phyloP scores from a whole-genome alignment of 2,329 filamentous ascomycete species.

The Phialemonium atrogriseum region DNA sequence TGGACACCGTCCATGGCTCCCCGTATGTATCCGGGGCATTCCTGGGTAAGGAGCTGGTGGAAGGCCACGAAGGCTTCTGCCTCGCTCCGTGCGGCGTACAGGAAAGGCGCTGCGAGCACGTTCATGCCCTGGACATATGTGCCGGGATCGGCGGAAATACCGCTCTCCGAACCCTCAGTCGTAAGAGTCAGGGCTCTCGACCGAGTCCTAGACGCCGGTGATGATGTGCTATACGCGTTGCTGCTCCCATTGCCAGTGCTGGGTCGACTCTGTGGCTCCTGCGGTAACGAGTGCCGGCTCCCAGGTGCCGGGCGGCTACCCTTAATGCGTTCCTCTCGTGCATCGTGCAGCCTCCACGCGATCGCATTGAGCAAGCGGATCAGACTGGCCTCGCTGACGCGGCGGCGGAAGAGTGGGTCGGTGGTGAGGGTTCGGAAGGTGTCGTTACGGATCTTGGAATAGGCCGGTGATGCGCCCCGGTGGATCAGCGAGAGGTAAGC shows the following conservation, averaged over 20 bases:
- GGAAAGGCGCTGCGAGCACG: constrained; percentile 87
- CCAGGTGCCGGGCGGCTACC: constrained; percentile 19
- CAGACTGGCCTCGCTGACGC: constrained; percentile 90
- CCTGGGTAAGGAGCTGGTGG: constrained; percentile 74
- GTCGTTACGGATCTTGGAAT: constrained; percentile 96
- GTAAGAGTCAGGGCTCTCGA: constrained; percentile 52
- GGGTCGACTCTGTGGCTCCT: constrained; percentile 12
- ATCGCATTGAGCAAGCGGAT: constrained; percentile 92
- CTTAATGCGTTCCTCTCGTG: constrained; percentile 45
- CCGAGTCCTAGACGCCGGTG: constrained; percentile 39
- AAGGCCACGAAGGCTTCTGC: constrained; percentile 92
- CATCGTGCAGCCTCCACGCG: constrained; percentile 87
- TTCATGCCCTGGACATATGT: constrained; percentile 99
- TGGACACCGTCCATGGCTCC: constrained; percentile 98
- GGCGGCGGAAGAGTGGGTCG: constrained; percentile 90
- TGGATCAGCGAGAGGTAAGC: constrained; percentile 85
- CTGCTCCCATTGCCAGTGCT: constrained; percentile 12
- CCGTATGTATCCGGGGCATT: constrained; percentile 88
- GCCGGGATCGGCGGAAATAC: constrained; percentile 54
- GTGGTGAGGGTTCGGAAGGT: constrained; percentile 95
- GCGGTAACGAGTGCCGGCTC: constrained; percentile 16
- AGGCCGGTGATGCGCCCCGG: constrained; percentile 86
- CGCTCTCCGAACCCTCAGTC: constrained; percentile 55
- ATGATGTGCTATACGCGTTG: constrained; percentile 28
- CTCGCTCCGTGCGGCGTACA: constrained; percentile 91